Percentiles rank a stretch among this genome's conserved stretches.
Conservation (phyloP, 139 green algal species). For the Gonium pectorale region DNA sequence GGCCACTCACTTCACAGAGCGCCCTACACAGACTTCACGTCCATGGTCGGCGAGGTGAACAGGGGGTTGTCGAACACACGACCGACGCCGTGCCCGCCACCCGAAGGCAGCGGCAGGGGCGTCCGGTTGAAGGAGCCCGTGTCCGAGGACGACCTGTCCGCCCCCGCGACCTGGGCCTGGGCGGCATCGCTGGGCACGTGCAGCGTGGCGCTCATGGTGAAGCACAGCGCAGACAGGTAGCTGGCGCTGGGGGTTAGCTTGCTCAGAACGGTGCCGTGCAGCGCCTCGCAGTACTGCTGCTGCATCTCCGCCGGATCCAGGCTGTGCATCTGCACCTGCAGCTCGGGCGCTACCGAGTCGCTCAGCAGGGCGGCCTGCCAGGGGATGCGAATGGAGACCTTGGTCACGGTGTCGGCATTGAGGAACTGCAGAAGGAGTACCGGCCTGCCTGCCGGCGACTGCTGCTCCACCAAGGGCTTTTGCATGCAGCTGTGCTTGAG, state of each 20-base stretch:
- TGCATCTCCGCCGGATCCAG: slow-evolving; percentile 5
- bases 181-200: background rate
- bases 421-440: slow-evolving; percentile 11
- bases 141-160: background rate
- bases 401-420: slow-evolving; percentile 8
- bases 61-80: too few relatives aligned
- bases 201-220: slow-evolving; percentile 31
- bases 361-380: background rate
- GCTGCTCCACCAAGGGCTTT: background rate
- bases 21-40: too few relatives aligned
- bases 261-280: slow-evolving; percentile 1
- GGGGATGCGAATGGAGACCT: slow-evolving; percentile 9
- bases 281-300: background rate
- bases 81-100: too few relatives aligned
- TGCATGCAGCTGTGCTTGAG: slow-evolving; percentile 26
- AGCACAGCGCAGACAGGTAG: slow-evolving; percentile 5
- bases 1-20: too few relatives aligned
- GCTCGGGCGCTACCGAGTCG: background rate
- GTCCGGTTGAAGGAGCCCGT: too few relatives aligned
- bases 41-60: too few relatives aligned
- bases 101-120: too few relatives aligned
- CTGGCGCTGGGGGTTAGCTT: background rate
- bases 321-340: slow-evolving; percentile 15
- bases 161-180: background rate
- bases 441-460: background rate